These are phyloP conservation scores for Aegilops umbellulata DNA, from an alignment of 176 grass and related monocot genomes.

Conservation along the genomic window DNA sequence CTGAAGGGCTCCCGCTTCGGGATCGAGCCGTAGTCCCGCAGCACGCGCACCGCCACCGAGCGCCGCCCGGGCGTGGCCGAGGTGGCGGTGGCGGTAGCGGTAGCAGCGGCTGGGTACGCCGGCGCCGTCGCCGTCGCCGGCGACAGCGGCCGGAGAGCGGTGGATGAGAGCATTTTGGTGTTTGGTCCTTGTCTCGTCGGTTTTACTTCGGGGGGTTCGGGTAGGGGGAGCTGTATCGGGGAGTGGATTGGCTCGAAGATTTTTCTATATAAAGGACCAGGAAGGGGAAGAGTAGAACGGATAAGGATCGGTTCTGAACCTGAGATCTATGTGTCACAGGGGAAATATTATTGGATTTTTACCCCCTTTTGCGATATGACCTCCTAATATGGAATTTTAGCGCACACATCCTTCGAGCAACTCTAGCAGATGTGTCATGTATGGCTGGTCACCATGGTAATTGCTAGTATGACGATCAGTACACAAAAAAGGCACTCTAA, in stretches of 20 bases:
- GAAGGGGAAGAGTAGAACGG: conserved; percentile 17
- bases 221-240: background rate
- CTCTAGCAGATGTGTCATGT: too few relatives aligned
- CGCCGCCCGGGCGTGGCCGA: background rate
- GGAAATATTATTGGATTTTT: background rate
- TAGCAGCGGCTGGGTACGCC: background rate
- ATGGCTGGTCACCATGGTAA: too few relatives aligned
- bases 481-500: too few relatives aligned
- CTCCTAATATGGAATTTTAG: background rate
- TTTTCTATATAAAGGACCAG: conserved; percentile 18
- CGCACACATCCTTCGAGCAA: background rate
- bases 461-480: too few relatives aligned
- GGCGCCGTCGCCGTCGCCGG: conserved; percentile 17
- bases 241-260: conserved; percentile 6
- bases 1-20: conserved; percentile 78
- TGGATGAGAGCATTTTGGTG: conserved; percentile 51
- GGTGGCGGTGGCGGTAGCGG: background rate
- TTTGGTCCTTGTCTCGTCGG: background rate
- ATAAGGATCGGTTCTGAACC: conserved; percentile 49
- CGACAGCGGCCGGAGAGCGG: conserved; percentile 36
- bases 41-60: conserved; percentile 26
- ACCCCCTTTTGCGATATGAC: background rate
- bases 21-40: conserved; percentile 65
- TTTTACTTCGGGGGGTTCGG: background rate
- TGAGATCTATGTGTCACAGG: conserved; percentile 10